A percentile compares a stretch with the other conserved stretches of the same genome.
These are phyloP conservation scores for Dryas drummondii DNA, from an alignment of 306 rosid species.

Conservation along the genomic window DNA sequence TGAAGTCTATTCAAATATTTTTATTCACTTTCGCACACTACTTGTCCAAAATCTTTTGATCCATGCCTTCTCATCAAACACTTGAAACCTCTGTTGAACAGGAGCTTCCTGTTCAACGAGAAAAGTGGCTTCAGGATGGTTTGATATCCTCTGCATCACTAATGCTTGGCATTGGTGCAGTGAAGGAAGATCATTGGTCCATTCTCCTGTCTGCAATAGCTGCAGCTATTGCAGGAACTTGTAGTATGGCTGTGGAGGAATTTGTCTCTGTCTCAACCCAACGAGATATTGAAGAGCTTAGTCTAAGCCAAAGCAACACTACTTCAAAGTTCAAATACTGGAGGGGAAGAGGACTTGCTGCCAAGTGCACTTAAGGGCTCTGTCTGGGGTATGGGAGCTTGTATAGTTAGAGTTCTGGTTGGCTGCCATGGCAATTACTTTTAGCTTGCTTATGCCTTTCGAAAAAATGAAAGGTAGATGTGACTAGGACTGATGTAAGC, in stretches of 20 bases:
- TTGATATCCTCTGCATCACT: slow-evolving; percentile 11
- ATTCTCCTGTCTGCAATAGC: slow-evolving; percentile 21
- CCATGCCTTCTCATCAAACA: slow-evolving; percentile 15
- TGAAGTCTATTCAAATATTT: too few relatives aligned
- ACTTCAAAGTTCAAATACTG: background rate
- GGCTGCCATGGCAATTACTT: slow-evolving; percentile 29
- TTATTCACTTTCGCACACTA: too few relatives aligned
- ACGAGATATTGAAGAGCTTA: slow-evolving; percentile 24
- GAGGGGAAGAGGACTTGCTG: slow-evolving; percentile 1
- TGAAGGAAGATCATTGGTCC: slow-evolving; percentile 12
- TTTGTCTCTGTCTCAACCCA: slow-evolving; percentile 29
- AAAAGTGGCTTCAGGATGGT: background rate
- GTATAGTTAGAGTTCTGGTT: slow-evolving; percentile 20
- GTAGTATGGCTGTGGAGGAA: slow-evolving; percentile 34
- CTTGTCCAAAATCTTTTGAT: background rate
- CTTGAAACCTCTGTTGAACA: slow-evolving; percentile 9
- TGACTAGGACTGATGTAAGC: background rate
- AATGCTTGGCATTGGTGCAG: slow-evolving; percentile 24
- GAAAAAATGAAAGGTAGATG: background rate
- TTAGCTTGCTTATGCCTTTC: slow-evolving; percentile 8
- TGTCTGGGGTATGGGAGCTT: slow-evolving; percentile 18
- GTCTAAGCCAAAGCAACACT: background rate
- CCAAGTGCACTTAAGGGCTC: slow-evolving; percentile 24
- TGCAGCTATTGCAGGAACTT: slow-evolving; percentile 26
- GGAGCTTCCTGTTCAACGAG: slow-evolving; percentile 6